Evolutionary conservation across 495 filamentous ascomycete species (phyloP), one percentile per base, ranked within the genome.

Genomic region (Endocarpon pusillum): DNA sequence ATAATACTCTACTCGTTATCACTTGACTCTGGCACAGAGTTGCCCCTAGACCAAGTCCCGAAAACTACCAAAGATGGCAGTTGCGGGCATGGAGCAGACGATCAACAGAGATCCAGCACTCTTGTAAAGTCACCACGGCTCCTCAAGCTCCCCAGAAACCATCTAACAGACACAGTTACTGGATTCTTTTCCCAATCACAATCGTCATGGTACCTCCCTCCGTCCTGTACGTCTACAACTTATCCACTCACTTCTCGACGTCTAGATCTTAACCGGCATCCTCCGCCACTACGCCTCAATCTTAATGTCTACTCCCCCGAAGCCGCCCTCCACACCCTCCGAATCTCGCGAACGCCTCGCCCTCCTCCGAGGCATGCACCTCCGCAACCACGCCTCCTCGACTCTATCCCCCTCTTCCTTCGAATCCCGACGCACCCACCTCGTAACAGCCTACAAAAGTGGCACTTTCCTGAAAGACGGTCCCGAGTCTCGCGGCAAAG

Each of bases 91-190:
- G 40, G 71, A 78, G 42, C 89, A 97, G 64, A 85, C 84, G 59
- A 94, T 97, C 75, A 81, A 89, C 63, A 62, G 89, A 69, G 89
- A 97, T 85, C 91, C 89, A 45, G 87, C 93, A 54, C 69, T 97
- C 40, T 94, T 96, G 89, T 94, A 58, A 52, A 69, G 46, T 33
- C 34, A 25, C 26, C 27, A 27, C 31, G 15, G 24, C 18, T n/a
- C 30, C 19, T 9, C 8, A 12, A 21, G 18, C 32, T 21, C 17
- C 16, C 5, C 35, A 20, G 24, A 35, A 15, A 17, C 23, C 10
- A 38, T 32, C 18, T 38, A 37, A 42, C 44, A n/a, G 10, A 42
- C 27, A 38, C 29, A 94, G 86, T 59, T 94, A 92, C 62, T 96
- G 89, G 89, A 96, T 97, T 56, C 62, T 97, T 22, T 78, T 96